Evolutionary conservation across 192 early-diverging fungal genomes (phyloP), one percentile per base, ranked within the genome.

Genomic region (Coemansia javaensis): DNA sequence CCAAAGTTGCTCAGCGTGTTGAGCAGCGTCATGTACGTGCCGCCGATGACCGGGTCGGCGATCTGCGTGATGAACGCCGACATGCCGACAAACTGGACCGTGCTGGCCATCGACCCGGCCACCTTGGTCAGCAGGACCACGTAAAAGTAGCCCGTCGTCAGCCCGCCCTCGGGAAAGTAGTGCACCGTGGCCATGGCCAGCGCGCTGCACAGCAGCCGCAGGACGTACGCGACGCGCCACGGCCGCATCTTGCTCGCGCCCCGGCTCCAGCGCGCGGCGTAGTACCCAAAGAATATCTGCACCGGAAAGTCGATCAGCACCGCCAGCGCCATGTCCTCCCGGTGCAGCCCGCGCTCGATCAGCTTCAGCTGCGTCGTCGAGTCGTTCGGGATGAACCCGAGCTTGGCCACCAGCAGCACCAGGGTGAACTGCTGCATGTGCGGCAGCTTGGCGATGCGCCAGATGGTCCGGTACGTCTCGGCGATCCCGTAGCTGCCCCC

Each of bases 1-100:
- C 94, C 96, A 63, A 98, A 88, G 67, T 98, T 98, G 55, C 84
- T 88, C 44, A 97, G 64, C 1, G 96, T 98, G 60, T 95, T 94
- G 31, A 98, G 76, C 44, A 91, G 78, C 53, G 86, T 88, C 86
- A 88, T 88, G 35, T 90, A 90, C 5, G 88, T 88, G 25, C 88
- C 88, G 47, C 93, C 96, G 53, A 99, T 96, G 21, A 87, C 63
- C 6, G 96, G 96, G 60, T 99, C 96, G 5, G 88, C 89, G 44
- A 99, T 94, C 64, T 85, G 84, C 4, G 96, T 89, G 73, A 95
- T 90, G 64, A 94, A 99, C 5, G 88, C 90, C 1, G 91, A 90
- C 54, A 99, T 81, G 21, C 91, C 87, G 24, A 99, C 96, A 69
- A 99, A 97, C 76, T 93, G 90, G 12, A 97, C 88, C 0, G 91